Conservation (phyloP, 139 green algal species). For the Tetradesmus obliquus region DNA sequence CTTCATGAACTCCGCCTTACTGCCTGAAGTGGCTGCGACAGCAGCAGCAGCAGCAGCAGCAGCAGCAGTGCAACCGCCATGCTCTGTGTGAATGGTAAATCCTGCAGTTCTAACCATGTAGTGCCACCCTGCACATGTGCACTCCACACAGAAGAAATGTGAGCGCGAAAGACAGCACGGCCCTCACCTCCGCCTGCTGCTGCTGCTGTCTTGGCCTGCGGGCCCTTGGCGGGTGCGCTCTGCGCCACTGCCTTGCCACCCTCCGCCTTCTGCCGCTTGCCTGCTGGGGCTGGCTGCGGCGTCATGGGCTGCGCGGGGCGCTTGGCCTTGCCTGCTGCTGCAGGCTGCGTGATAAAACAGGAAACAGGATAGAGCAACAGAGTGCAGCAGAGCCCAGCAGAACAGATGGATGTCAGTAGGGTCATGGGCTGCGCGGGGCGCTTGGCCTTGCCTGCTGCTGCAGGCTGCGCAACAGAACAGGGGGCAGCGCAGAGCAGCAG, state of each 20-base stretch:
- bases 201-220: slow-evolving; percentile 37
- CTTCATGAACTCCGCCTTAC: not conserved
- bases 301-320: slow-evolving; percentile 21
- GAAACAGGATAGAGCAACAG: no score
- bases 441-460: slow-evolving; percentile 32
- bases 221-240: slow-evolving; percentile 12
- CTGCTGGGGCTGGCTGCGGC: slow-evolving; percentile 3
- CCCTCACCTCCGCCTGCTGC: not conserved
- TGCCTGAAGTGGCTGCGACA: not conserved
- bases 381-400: not conserved
- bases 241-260: not conserved
- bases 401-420: not conserved
- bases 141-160: no score
- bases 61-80: no score
- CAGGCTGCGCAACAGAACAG: not conserved
- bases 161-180: no score
- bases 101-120: no score
- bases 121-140: slow-evolving; percentile 3
- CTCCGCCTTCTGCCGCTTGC: slow-evolving; percentile 6
- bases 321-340: slow-evolving; percentile 40
- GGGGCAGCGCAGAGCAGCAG: not conserved
- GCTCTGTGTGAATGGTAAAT: no score
- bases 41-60: not conserved
- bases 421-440: no score
- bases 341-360: no score